Percentiles rank a stretch among this genome's conserved stretches.
phyloP scores from a whole-genome alignment of 805 yeast genomes.

The Kodamaea restingae region DNA sequence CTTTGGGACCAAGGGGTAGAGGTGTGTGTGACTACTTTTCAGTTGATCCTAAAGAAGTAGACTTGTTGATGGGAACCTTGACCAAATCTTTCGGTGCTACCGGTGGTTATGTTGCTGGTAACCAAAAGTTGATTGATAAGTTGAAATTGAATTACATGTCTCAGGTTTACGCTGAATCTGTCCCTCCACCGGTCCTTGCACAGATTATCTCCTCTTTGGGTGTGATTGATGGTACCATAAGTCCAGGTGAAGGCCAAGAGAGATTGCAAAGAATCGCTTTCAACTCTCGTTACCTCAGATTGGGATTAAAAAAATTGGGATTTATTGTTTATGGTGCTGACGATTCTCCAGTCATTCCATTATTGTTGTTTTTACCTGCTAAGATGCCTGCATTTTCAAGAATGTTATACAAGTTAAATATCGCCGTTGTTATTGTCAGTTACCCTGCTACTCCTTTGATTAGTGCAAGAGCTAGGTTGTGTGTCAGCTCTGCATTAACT shows the following conservation, averaged over 20 bases:
- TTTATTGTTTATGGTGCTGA: constrained; percentile 93
- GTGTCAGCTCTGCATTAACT: constrained; percentile 87
- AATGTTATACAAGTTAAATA: constrained; percentile 68
- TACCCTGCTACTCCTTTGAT: constrained; percentile 96
- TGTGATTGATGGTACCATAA: constrained; percentile 74
- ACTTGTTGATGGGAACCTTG: constrained; percentile 93
- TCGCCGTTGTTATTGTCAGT: constrained; percentile 95
- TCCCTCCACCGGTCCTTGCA: constrained; percentile 85
- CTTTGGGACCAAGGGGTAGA: constrained; percentile 91
- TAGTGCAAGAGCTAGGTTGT: constrained; percentile 85
- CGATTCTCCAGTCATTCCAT: constrained; percentile 94
- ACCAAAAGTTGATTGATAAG: constrained; percentile 62
- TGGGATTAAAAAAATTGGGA: constrained; percentile 88
- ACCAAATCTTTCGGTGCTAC: constrained; percentile 98
- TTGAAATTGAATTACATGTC: constrained; percentile 71
- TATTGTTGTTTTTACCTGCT: constrained; percentile 82
- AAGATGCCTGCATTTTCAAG: constrained; percentile 93
- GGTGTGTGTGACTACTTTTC: constrained; percentile 95
- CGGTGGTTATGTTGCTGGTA: constrained; percentile 94
- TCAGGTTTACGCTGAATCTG: constrained; percentile 74
- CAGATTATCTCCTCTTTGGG: constrained; percentile 80
- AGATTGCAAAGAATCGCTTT: constrained; percentile 91
- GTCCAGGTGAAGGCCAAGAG: constrained; percentile 91
- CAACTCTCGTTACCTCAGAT: constrained; percentile 87
- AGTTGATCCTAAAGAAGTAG: constrained; percentile 70